Base-by-base conservation (phyloP, 1,284 basidiomycete species). In the Hemileia vastatrix region DNA sequence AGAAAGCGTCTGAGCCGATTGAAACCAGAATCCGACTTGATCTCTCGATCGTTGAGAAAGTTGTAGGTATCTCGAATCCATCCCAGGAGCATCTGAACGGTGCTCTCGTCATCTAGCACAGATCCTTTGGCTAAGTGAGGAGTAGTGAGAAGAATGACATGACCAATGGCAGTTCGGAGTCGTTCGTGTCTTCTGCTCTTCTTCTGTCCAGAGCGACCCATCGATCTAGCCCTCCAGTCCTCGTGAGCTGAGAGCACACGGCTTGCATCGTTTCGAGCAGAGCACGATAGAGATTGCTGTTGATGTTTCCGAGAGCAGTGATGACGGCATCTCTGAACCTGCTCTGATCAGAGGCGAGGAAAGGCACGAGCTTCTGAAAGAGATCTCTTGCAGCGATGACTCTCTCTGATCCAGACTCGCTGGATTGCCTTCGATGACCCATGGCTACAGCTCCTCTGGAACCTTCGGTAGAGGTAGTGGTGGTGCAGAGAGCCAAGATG, bases 1-100 rank as follows among this genome's bases (percentile, higher is more conserved):
- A 95, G 94, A 74, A 87, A 92, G 18, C 90, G 84, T 5, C 92
- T 84, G 13, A 95, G 79, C 13, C 85, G 83, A 67, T 94, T 88
- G 45, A 92, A 78, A 6, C 88, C 84, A 73, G 84, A 86, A 68
- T 88, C 86, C 54, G 89, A 85, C 27, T 86, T 82, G 67, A 85
- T 83, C 49, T 89, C 85, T 0, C 83, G 78, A 6, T 84, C 82
- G 3, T 83, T 83, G 6, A 96, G 79, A 72, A 90, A 89, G 0
- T 81, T 76, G 66, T 90, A 87, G 2, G 87, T 91, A 66, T 86
- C 87, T 51, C 85, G 84, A 50, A 94, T 84, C 73, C 93, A 95
- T 66, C 87, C 87, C 64, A 94, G 82, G 44, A 93, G 84, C 55
- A 88, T 85, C 3, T 83, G 81, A 6, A 94, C 78, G 36, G 88